Evolutionary conservation across 2,329 filamentous ascomycete species (phyloP).

Genomic region (Alternaria hordeiaustralica): DNA sequence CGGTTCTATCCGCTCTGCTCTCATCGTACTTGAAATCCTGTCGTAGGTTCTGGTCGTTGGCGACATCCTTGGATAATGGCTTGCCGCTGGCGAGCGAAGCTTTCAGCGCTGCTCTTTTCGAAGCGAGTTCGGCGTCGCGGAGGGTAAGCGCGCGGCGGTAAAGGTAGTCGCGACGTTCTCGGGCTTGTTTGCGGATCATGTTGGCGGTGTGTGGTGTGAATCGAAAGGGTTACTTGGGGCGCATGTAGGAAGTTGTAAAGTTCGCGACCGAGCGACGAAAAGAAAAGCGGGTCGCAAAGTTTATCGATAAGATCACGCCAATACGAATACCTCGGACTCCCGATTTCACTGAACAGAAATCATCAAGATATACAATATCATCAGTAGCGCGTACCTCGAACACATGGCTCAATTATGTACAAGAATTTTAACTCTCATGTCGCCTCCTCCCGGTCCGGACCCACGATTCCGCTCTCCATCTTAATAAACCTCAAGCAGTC

Average conservation of each 20-base stretch:
- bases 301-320: conserved; percentile 11
- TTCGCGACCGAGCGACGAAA: conserved; percentile 5
- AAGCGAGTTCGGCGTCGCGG: conserved; percentile 86
- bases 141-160: conserved; percentile 76
- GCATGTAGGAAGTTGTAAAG: background rate
- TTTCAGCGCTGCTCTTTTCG: conserved; percentile 87
- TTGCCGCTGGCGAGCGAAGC: conserved; percentile 88
- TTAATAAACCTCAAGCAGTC: background rate
- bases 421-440: background rate
- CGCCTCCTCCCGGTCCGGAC: too few relatives aligned
- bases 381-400: too few relatives aligned
- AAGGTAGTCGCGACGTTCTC: conserved; percentile 84
- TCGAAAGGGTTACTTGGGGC: background rate
- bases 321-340: conserved; percentile 7
- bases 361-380: too few relatives aligned
- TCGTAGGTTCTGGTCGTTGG: conserved; percentile 82
- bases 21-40: conserved; percentile 96
- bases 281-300: conserved; percentile 13
- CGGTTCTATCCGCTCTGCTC: conserved; percentile 70
- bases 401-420: accelerated
- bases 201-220: background rate
- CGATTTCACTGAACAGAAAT: too few relatives aligned
- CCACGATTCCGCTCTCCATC: too few relatives aligned
- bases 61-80: conserved; percentile 79
- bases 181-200: conserved; percentile 64